A percentile compares a stretch with the other conserved stretches of the same genome.
Conservation (phyloP, 768 basidiomycete genomes). For the Kwoniella botswanensis region DNA sequence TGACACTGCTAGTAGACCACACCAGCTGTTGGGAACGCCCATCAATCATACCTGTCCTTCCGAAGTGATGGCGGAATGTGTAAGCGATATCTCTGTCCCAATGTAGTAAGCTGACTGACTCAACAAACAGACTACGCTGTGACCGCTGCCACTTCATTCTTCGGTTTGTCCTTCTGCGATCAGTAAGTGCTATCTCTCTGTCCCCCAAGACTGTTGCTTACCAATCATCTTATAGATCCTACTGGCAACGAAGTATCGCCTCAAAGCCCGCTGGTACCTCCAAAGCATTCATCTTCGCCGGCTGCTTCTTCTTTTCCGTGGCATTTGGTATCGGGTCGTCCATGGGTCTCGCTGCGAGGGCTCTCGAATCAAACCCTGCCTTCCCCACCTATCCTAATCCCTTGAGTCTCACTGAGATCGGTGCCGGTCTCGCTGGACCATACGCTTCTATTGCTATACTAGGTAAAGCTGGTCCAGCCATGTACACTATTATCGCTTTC, state of each 20-base stretch:
- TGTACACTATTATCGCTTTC: constrained; percentile 23
- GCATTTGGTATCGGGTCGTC: constrained; percentile 17
- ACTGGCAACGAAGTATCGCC: constrained; percentile 21
- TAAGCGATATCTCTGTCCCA: neutral
- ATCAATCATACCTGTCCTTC: constrained; percentile 16
- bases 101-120: neutral
- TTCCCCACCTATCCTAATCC: constrained; percentile 19
- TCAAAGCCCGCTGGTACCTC: constrained; percentile 13
- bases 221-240: neutral
- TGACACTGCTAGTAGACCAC: neutral
- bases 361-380: constrained; percentile 11
- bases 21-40: constrained; percentile 14
- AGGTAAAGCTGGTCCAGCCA: constrained; percentile 21
- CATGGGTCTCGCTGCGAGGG: constrained; percentile 19
- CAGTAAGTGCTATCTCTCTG: constrained; percentile 3
- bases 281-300: constrained; percentile 22
- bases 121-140: constrained; percentile 10
- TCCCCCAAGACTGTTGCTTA: neutral
- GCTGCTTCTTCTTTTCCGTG: constrained; percentile 22
- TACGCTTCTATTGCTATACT: constrained; percentile 12
- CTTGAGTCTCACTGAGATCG: constrained; percentile 13
- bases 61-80: constrained; percentile 18
- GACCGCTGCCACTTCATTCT: constrained; percentile 17
- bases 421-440: constrained; percentile 17
- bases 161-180: constrained; percentile 16